Evolutionary conservation across 2,329 filamentous ascomycete genomes (phyloP).

Genomic region (Fusarium robinianum): DNA sequence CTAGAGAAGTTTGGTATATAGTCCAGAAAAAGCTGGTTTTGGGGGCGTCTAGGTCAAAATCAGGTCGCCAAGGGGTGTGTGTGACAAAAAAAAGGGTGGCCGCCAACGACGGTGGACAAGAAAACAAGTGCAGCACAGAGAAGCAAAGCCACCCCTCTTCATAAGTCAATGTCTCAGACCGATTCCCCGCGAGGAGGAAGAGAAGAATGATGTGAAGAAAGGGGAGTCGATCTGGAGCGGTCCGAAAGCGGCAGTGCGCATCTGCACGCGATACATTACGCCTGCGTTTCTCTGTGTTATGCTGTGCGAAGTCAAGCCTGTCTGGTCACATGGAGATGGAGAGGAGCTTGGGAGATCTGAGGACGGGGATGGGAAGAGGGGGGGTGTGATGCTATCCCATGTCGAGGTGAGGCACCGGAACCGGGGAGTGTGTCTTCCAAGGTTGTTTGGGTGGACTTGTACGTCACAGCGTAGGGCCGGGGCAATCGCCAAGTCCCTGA

Average conservation of each 20-base stretch:
- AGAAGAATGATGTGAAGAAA: not conserved
- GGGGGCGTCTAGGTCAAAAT: slow-evolving; percentile 19
- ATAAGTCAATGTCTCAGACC: slow-evolving; percentile 41
- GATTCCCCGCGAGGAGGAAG: slow-evolving; percentile 4
- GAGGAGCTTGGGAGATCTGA: too few species aligned
- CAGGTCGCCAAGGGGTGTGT: slow-evolving; percentile 22
- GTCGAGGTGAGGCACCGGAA: slow-evolving; percentile 7
- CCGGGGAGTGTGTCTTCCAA: too few species aligned
- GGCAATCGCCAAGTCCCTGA: slow-evolving; percentile 33
- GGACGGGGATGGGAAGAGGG: not conserved
- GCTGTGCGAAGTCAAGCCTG: not conserved
- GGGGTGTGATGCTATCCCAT: slow-evolving; percentile 16
- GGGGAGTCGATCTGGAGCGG: slow-evolving; percentile 3
- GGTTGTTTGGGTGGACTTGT: slow-evolving; percentile 29
- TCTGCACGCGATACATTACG: too few species aligned
- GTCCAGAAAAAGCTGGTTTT: slow-evolving; percentile 26
- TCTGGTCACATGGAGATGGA: too few species aligned
- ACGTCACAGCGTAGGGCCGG: slow-evolving; percentile 31
- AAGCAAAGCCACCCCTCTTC: slow-evolving; percentile 15
- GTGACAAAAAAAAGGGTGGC: slow-evolving; percentile 19
- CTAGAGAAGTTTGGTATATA: slow-evolving; percentile 3
- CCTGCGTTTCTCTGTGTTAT: slow-evolving; percentile 1
- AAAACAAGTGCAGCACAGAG: too few species aligned
- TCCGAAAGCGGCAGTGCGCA: slow-evolving; percentile 1
- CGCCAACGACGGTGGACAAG: too few species aligned